A percentile compares a stretch with the other conserved stretches of the same genome.
These are phyloP conservation scores for Lycium ferocissimum DNA, from an alignment of 257 asterid genomes.

Conservation along the genomic window DNA sequence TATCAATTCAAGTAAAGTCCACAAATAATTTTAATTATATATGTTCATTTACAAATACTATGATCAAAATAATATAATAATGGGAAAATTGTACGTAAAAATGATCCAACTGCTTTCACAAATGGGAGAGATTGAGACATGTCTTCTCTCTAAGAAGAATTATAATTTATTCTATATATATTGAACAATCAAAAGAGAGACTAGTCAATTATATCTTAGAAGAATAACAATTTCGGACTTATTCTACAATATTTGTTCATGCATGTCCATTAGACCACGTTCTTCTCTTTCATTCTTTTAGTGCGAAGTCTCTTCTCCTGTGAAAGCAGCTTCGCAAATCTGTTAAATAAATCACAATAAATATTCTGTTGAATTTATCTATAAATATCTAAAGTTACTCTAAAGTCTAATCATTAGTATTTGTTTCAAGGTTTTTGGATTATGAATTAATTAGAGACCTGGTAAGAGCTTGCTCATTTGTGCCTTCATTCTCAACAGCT, in stretches of 20 bases:
- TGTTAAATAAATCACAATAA: not conserved
- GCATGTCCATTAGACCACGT: not conserved
- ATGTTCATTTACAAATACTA: not conserved
- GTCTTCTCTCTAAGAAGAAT: not conserved
- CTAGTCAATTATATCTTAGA: not conserved
- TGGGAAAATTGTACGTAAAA: not conserved
- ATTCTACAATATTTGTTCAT: not conserved
- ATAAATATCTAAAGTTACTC: not conserved
- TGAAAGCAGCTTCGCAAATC: not conserved
- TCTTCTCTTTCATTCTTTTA: not conserved
- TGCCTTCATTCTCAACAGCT: slow-evolving; percentile 13
- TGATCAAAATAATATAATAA: not conserved
- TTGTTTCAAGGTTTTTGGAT: not conserved
- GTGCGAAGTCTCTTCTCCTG: not conserved
- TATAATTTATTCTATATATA: not conserved
- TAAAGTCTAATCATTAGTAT: not conserved
- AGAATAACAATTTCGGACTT: not conserved
- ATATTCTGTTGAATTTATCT: not conserved
- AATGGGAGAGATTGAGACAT: not conserved
- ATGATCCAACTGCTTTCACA: not conserved
- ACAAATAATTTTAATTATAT: not conserved
- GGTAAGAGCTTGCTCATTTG: slow-evolving; percentile 24
- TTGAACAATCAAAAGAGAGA: not conserved
- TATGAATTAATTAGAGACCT: not conserved
- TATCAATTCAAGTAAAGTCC: not conserved